Evolutionary conservation across 2,329 filamentous ascomycete species (phyloP).

Genomic region (Fusarium zealandicum): DNA sequence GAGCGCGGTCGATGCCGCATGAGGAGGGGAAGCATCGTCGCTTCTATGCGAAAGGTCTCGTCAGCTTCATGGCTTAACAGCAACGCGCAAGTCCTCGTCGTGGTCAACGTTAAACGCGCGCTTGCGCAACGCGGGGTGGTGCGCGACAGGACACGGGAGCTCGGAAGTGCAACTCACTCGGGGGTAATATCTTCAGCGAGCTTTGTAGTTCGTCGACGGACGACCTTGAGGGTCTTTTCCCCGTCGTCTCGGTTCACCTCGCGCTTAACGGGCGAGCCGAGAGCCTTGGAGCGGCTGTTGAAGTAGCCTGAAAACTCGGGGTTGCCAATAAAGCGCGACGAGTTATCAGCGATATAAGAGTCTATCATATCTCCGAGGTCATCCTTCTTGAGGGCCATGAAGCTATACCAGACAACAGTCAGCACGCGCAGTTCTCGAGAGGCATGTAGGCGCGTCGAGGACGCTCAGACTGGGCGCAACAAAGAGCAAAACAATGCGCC

Average conservation of each 20-base stretch:
- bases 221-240: slow-evolving; percentile 52
- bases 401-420: slow-evolving; percentile 55
- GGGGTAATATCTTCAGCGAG: slow-evolving; percentile 54
- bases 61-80: slow-evolving; percentile 21
- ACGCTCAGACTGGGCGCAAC: slow-evolving; percentile 28
- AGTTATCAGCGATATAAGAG: slow-evolving; percentile 74
- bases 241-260: slow-evolving; percentile 51
- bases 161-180: slow-evolving; percentile 51
- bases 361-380: slow-evolving; percentile 82
- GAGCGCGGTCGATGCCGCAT: slow-evolving; percentile 53
- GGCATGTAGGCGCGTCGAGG: slow-evolving; percentile 29
- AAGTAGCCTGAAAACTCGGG: slow-evolving; percentile 77
- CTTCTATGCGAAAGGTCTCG: slow-evolving; percentile 29
- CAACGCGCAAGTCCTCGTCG: slow-evolving; percentile 6
- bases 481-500: slow-evolving; percentile 19
- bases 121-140: slow-evolving; percentile 14
- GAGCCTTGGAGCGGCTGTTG: slow-evolving; percentile 66
- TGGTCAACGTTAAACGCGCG: slow-evolving; percentile 9
- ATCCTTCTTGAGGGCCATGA: slow-evolving; percentile 75
- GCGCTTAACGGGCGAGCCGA: slow-evolving; percentile 68
- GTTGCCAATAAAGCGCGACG: slow-evolving; percentile 68
- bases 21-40: slow-evolving; percentile 41
- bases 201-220: slow-evolving; percentile 56
- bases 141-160: slow-evolving; percentile 10
- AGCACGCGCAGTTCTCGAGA: slow-evolving; percentile 22